Percentiles rank a stretch among this genome's conserved stretches.
Conservation (phyloP, 2,329 filamentous ascomycete genomes). For the Aspergillus cejpii region DNA sequence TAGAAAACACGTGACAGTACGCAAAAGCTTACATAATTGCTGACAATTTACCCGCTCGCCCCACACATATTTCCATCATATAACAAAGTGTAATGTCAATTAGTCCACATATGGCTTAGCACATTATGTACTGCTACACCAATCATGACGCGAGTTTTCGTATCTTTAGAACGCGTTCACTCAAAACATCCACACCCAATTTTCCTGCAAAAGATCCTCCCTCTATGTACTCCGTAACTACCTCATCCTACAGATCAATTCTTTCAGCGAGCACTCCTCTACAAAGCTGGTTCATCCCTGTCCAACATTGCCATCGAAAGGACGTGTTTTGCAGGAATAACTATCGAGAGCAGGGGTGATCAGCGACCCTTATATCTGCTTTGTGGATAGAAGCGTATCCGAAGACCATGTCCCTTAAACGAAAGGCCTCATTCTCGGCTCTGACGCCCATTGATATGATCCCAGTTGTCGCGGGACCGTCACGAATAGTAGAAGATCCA, state of each 20-base stretch:
- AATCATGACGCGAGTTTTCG: conserved; percentile 4
- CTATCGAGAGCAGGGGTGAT: not conserved
- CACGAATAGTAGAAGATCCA: conserved; percentile 28
- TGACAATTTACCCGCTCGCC: no score
- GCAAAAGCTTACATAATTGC: no score
- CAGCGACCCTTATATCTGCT: not conserved
- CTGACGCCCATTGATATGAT: conserved; percentile 36
- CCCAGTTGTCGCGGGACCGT: conserved; percentile 17
- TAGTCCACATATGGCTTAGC: conserved; percentile 26
- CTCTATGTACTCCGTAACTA: not conserved
- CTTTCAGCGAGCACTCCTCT: not conserved
- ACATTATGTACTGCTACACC: conserved; percentile 13
- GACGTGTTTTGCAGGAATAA: not conserved
- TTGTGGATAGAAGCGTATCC: not conserved
- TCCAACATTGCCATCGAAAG: not conserved
- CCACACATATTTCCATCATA: no score
- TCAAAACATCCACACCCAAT: not conserved
- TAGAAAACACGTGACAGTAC: no score
- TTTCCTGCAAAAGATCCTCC: not conserved
- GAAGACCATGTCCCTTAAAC: conserved; percentile 50
- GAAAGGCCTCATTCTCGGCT: conserved; percentile 51
- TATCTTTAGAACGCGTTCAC: not conserved
- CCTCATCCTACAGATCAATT: not conserved
- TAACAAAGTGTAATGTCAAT: conserved; percentile 20
- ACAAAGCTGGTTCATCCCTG: not conserved